Evolutionary conservation across 192 early-diverging fungal species (phyloP), one percentile per base, ranked within the genome.

Genomic region (Entophlyctis helioformis): DNA sequence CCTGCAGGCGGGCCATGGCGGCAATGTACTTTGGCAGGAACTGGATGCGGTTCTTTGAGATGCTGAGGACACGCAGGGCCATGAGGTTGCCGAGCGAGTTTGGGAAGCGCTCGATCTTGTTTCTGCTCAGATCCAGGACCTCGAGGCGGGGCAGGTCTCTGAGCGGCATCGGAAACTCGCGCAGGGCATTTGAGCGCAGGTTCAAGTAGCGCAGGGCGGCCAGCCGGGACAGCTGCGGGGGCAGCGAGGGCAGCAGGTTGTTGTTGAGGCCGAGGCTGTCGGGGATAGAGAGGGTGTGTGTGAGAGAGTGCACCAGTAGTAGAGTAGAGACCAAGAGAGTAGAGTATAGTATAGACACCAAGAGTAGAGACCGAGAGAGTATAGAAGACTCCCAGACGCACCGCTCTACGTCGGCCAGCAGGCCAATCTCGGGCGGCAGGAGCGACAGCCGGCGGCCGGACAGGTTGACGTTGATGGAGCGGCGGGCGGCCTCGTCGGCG

Each of bases 81-180:
- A 68, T 56, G 18, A 68, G 39, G 19, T 23, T 35, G 0, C 66
- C 66, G 46, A 63, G 53, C 6, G 42, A 31, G 7, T 28, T 21
- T 10, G 66, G 66, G 33, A 68, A 42, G 27, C 35, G 13, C 27
- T 57, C 51, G 31, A 68, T 33, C 42, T 64, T 68, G 38, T 68
- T 68, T 20, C 56, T 60, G 26, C 51, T 52, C 36, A 68, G 34
- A 36, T 68, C 65, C 22, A 68, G 42, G 13, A 68, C 53, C 41
- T 68, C 61, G 29, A 68, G 35, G 11, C 8, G 7, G 2, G 52
- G 39, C 32, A 68, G 24, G 16, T 49, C 16, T 24, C 54, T 47
- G 1, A 62, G 48, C 60, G 50, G 48, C 13, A 38, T 51, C 1
- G 66, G 66, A 36, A 68, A 63, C 23, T 68, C 66, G 23, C 53